Evolutionary conservation across 1,284 basidiomycete genomes (phyloP), one percentile per base, ranked within the genome.

Genomic region (Microbotryum lychnidis-dioicae): DNA sequence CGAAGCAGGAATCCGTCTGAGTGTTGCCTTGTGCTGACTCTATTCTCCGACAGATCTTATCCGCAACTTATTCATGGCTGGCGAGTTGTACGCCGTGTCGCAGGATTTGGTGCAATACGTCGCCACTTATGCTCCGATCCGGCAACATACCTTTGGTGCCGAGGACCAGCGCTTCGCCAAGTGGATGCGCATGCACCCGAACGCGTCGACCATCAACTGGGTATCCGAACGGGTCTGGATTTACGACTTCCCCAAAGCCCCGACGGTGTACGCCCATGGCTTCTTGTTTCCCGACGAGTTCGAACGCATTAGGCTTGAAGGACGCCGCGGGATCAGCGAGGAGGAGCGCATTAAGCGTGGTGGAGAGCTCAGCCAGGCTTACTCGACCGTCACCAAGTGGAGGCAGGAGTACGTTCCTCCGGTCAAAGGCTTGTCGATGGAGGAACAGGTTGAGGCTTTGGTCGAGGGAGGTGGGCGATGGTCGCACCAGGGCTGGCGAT

Each of bases 241-340:
- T 68, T 97, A 98, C 76, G 94, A 98, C 75, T 93, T 97, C 76
- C 94, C 94, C 0, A 87, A 91, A 57, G 84, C 88, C 3, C 86
- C 87, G 53, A 97, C 93, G 84, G 62, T 76, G 18, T 97, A 97
- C 74, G 85, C 91, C 6, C 94, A 97, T 76, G 94, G 94, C 1
- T 98, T 91, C 79, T 77, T 97, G n/a, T 98, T 93, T 78, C 94
- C 94, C 0, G 89, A 91, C 25, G 86, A 93, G 74, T 87, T 85
- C 29, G 81, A 82, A 53, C 82, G 86, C 50, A 81, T 92, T 53
- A 84, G 75, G 58, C 49, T 68, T 18, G 77, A 78, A 62, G 75
- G 72, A 10, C 63, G 70, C 31, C 62, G 68, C 12, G 77, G 77
- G 18, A 69, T 78, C 33, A 69, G 66, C 33, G 73, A 56, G 66